Percentiles rank a stretch among this genome's conserved stretches.
These are phyloP conservation scores for Dipteronia sinensis DNA, from an alignment of 345 rosid genomes.

Conservation along the genomic window DNA sequence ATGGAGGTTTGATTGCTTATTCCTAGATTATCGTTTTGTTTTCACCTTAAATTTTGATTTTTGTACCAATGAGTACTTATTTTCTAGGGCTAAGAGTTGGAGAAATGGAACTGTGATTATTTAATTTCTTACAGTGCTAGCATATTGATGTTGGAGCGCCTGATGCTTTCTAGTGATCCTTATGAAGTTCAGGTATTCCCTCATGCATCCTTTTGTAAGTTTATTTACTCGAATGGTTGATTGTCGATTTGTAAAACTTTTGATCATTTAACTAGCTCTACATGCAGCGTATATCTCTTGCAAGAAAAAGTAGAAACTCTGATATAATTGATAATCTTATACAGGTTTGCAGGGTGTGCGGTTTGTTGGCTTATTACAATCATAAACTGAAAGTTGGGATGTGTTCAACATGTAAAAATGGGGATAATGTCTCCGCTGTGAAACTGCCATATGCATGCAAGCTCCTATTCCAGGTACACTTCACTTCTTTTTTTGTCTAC, in stretches of 20 bases:
- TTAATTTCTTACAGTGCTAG: conserved; percentile 96
- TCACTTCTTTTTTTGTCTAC: not conserved
- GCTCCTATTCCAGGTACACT: conserved; percentile 78
- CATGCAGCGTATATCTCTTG: not conserved
- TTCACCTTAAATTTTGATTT: conserved; percentile 1
- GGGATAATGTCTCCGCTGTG: conserved; percentile 77
- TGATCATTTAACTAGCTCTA: not conserved
- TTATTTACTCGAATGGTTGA: too few relatives aligned
- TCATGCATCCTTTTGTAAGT: conserved; percentile 2
- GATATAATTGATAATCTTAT: not conserved
- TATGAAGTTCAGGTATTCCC: conserved; percentile 81
- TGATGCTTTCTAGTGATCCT: conserved; percentile 94
- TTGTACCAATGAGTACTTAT: conserved; percentile 2
- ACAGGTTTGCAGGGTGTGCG: conserved; percentile 90
- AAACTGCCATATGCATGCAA: conserved; percentile 94
- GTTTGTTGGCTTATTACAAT: conserved; percentile 83
- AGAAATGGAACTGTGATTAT: conserved; percentile 97
- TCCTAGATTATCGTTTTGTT: conserved; percentile 14
- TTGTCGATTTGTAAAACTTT: not conserved
- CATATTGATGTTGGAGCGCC: conserved; percentile 82
- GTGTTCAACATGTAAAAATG: conserved; percentile 80
- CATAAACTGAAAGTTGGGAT: conserved; percentile 72
- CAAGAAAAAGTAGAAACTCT: not conserved
- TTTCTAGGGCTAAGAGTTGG: conserved; percentile 91
- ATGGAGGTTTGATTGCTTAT: conserved; percentile 65